Evolutionary conservation across 2,329 filamentous ascomycete genomes (phyloP), one percentile per base, ranked within the genome.

Genomic region (Penicillium sp.): DNA sequence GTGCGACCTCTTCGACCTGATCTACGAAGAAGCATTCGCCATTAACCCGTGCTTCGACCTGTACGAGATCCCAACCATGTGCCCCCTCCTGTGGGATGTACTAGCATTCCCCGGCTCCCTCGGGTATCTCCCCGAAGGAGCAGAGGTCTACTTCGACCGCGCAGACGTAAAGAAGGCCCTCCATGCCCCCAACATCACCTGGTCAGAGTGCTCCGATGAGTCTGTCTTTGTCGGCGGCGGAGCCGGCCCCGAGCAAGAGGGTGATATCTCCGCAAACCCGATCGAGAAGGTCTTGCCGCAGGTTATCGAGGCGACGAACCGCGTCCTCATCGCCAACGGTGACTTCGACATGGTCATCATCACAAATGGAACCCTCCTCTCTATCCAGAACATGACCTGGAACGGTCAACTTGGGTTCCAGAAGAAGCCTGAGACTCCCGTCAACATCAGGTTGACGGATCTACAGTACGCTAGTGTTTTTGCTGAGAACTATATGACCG

Each of bases 311-410:
- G 80, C 80, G 33, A 90, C 89, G 1, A 82, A 89, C 51, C 87
- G 88, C 59, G 90, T 90, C 9, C 82, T 96, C 63, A 87, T 95
- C 68, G 86, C 81, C 8, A 89, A 93, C 67, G 90, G 90, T 21
- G 77, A 84, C 48, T 82, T 89, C n/a, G 90, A 93, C 75, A 89
- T 84, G 70, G 82, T 90, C 58, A 80, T 91, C 21, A 77, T 88
- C 22, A 81, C 82, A 65, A 89, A 90, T 70, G 90, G 90, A 10
- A 90, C 89, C 0, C 79, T 93, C 1, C 77, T 93, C 8, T 81
- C 83, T 3, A 87, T 93, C 61, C 90, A 95, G 69, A 93, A 93
- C 77, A 91, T 93, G 86, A 93, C 89, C 0, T 93, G 87, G 86
- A 85, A 86, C 56, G 90, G 89, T 13, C 72, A 82, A 53, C 83